Conservation (phyloP, 805 yeast genomes). For the Candida michaelii region DNA sequence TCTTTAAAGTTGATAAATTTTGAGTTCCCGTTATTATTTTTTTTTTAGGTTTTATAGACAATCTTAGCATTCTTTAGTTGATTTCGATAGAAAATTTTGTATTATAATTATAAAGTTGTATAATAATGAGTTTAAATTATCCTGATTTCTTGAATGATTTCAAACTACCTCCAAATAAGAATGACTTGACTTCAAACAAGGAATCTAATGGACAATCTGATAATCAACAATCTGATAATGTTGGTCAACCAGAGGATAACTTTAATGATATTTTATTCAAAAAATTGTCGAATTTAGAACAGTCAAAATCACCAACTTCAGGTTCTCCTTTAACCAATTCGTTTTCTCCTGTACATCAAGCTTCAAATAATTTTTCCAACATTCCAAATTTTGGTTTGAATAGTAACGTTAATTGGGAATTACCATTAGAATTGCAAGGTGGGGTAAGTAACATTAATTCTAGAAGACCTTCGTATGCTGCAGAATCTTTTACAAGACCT, state of each 20-base stretch:
- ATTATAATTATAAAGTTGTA: slow-evolving; percentile 2
- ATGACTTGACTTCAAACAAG: not conserved
- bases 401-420: slow-evolving; percentile 9
- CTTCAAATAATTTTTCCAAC: slow-evolving; percentile 19
- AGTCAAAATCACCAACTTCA: slow-evolving; percentile 8
- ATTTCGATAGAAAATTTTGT: not conserved
- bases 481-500: slow-evolving; percentile 55
- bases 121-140: slow-evolving; percentile 30
- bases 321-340: slow-evolving; percentile 15
- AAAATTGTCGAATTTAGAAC: slow-evolving; percentile 22
- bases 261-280: slow-evolving; percentile 25
- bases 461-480: slow-evolving; percentile 74
- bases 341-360: slow-evolving; percentile 13
- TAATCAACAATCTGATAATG: not conserved
- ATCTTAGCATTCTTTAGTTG: not conserved
- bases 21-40: not conserved
- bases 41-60: not conserved
- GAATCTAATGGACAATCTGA: not conserved
- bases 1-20: not conserved
- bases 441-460: slow-evolving; percentile 62
- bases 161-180: slow-evolving; percentile 15
- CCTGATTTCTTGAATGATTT: slow-evolving; percentile 31
- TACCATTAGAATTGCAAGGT: slow-evolving; percentile 64
- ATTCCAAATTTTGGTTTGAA: slow-evolving; percentile 28
- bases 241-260: slow-evolving; percentile 4